Evolutionary conservation across 2,329 filamentous ascomycete genomes (phyloP).

Genomic region (Diaporthe vexans): DNA sequence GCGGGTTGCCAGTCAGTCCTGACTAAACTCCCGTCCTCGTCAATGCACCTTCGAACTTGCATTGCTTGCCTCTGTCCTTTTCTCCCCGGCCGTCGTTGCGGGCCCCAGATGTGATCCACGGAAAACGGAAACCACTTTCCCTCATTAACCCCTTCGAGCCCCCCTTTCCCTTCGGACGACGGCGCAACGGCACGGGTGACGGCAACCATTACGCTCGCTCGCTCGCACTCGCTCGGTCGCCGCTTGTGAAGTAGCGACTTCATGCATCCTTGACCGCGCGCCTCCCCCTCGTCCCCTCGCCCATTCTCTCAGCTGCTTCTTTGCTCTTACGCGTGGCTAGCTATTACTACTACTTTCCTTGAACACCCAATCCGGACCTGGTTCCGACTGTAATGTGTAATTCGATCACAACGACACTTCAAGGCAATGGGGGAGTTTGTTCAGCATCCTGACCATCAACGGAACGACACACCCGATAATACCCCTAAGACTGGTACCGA

Average conservation of each 20-base stretch:
- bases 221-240: constrained; percentile 8
- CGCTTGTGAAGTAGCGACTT: constrained; percentile 37
- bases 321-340: background rate
- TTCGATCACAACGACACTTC: constrained; percentile 5
- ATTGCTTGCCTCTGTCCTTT: constrained; percentile 11
- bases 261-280: constrained; percentile 22
- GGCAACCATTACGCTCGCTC: constrained; percentile 26
- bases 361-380: background rate
- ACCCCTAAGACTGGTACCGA: background rate
- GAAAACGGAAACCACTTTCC: constrained; percentile 26
- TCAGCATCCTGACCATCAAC: constrained; percentile 24
- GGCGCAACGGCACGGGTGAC: constrained; percentile 31
- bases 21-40: constrained; percentile 35
- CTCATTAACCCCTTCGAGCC: constrained; percentile 21
- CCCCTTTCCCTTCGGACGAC: constrained; percentile 21
- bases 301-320: background rate
- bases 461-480: background rate
- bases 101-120: constrained; percentile 17
- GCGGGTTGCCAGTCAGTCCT: constrained; percentile 27
- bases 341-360: background rate
- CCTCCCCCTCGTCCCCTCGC: background rate
- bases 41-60: constrained; percentile 25
- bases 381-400: constrained; percentile 34
- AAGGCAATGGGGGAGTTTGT: constrained; percentile 18
- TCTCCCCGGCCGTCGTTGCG: constrained; percentile 9